Base-by-base conservation (phyloP, 495 filamentous ascomycete species). In the Cercophora newfieldiana region DNA sequence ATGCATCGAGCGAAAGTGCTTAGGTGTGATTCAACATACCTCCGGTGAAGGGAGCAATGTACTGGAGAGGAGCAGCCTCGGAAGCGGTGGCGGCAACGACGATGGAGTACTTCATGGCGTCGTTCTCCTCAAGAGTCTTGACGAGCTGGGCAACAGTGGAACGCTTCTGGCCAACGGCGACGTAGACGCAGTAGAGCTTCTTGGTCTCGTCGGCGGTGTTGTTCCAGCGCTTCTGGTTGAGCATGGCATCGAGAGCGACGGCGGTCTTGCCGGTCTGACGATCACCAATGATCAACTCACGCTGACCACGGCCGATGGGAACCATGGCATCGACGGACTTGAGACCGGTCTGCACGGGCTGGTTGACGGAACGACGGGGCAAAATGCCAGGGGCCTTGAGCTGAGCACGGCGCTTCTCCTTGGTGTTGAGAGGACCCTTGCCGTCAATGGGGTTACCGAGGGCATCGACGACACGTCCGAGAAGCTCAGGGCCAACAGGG, bases 261-360 rank as follows among this genome's bases (percentile, higher is more conserved):
- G 95, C 95, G 78, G 95, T 99, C 91, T 99, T 99, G 83, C 95
- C 95, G 72, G 95, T 99, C 83, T 99, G 95, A 91, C 95, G 96
- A 82, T 99, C 95, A 83, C 95, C 95, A 85, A 99, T 99, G 82
- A 99, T 98, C 85, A 99, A 87, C 85, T 99, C 95, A 92, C 95
- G 95, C 86, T 99, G 95, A 75, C 95, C 95, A 93, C 95, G 95
- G 79, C 95, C 95, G 76, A 99, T 98, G 75, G 95, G 95, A 67
- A 99, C 95, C 95, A 99, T 99, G 78, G 95, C 93, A 81, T 99
- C 95, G 86, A 99, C 88, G 79, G 94, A 96, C 87, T 98, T 99
- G 71, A 99, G 88, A 82, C 95, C 95, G 78, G 95, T 99, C 89
- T 99, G 95, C 63, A 99, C 95, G 64, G 95, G 96, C 86, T 99